A percentile compares a stretch with the other conserved stretches of the same genome.
Evolutionary conservation across 768 basidiomycete genomes (phyloP).

Genomic region (Boletus fagicola): DNA sequence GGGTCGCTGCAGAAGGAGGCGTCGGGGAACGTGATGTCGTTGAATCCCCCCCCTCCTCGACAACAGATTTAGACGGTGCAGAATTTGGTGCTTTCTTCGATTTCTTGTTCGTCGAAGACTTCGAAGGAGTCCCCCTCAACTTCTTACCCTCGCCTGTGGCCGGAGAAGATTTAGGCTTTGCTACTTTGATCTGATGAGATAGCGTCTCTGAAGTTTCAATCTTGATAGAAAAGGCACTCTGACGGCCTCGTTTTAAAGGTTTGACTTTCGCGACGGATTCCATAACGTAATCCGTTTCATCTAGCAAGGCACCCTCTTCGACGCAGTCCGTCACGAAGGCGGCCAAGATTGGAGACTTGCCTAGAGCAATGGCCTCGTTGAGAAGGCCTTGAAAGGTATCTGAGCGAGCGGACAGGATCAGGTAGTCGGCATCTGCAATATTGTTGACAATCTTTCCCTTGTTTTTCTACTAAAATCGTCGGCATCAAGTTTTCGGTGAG

Average conservation of each 20-base stretch:
- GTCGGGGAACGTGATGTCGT: constrained; percentile 38
- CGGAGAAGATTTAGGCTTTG: constrained; percentile 8
- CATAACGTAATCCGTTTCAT: constrained; percentile 45
- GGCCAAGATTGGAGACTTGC: constrained; percentile 49
- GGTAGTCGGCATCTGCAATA: constrained; percentile 57
- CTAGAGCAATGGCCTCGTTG: constrained; percentile 32
- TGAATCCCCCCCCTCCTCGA: constrained; percentile 2
- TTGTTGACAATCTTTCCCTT: constrained; percentile 58
- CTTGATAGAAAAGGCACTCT: constrained; percentile 14
- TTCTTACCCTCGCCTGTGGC: constrained; percentile 1
- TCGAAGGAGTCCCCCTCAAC: constrained; percentile 7
- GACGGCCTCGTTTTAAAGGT: constrained; percentile 27
- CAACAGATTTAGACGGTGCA: neutral
- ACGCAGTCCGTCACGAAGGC: constrained; percentile 56
- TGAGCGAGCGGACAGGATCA: constrained; percentile 53
- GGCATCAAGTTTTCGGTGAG: neutral
- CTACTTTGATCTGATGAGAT: neutral
- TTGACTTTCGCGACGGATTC: constrained; percentile 28
- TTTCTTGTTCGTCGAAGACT: constrained; percentile 6
- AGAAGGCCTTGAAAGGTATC: constrained; percentile 50
- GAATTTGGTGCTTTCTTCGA: constrained; percentile 3
- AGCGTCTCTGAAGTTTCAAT: constrained; percentile 10
- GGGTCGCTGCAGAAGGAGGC: constrained; percentile 42
- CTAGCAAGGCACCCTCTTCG: constrained; percentile 41
- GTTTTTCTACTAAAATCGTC: constrained; percentile 47